A percentile compares a stretch with the other conserved stretches of the same genome.
Evolutionary conservation across 176 grass and related monocot species (phyloP).

Genomic region (Saccharum officinarum): DNA sequence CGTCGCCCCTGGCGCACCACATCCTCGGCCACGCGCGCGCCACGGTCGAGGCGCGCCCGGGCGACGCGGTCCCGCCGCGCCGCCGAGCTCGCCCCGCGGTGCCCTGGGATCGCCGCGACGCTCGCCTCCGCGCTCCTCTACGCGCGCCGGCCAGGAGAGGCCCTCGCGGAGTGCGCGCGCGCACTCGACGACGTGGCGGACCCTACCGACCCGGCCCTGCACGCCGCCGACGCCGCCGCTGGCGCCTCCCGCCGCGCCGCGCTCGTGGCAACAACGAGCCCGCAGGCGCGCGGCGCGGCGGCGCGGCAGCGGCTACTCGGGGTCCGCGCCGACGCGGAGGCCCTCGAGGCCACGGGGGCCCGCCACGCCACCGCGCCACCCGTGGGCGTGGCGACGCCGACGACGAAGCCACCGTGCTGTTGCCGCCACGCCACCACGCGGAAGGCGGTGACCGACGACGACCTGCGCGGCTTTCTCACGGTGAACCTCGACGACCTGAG

Average conservation of each 20-base stretch:
- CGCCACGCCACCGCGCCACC: not conserved
- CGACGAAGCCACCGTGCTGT: not conserved
- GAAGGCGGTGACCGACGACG: not conserved
- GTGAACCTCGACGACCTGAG: conserved; percentile 9
- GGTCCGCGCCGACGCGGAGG: conserved; percentile 16
- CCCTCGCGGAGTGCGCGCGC: conserved; percentile 6
- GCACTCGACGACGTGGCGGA: not conserved
- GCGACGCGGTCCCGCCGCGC: not conserved
- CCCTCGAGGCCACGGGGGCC: not conserved
- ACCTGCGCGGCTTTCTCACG: not conserved
- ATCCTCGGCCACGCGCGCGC: not conserved
- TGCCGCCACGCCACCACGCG: not conserved
- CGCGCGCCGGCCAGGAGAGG: not conserved
- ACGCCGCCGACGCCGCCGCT: not conserved
- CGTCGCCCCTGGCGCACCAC: conserved; percentile 12
- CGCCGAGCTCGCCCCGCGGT: not conserved
- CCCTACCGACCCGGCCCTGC: conserved; percentile 24
- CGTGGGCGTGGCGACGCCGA: too few species aligned
- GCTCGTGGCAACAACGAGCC: not conserved
- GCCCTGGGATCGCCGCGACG: conserved; percentile 15
- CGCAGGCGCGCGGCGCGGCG: not conserved
- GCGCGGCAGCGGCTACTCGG: conserved; percentile 20
- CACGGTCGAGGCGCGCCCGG: not conserved
- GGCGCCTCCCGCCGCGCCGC: not conserved
- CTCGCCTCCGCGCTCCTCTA: conserved; percentile 17